Evolutionary conservation across 2,329 filamentous ascomycete genomes (phyloP), one percentile per base, ranked within the genome.

Genomic region (Colletotrichum aenigma): DNA sequence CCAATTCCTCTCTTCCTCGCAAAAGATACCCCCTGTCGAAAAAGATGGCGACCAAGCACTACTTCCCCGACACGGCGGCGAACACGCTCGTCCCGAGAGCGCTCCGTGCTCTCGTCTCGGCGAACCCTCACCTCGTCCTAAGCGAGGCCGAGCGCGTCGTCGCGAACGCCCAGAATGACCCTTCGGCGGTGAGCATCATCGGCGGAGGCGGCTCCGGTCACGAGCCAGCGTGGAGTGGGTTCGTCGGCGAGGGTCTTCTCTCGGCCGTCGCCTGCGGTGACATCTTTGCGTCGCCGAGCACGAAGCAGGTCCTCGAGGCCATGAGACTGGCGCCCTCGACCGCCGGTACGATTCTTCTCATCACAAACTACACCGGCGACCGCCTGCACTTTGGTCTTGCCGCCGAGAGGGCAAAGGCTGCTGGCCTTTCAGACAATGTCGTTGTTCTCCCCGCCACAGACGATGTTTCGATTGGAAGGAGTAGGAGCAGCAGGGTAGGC

Each of bases 331-430:
- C 94, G 1, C 89, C 92, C 43, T 89, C 89, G 3, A 88, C 90
- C 30, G 89, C 91, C 77, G 94, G 94, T 8, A 92, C 94, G 2
- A 83, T 95, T 38, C 89, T 95, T 9, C 89, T 95, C 24, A 92
- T 94, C 10, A 95, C 94, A 89, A 95, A 95, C 81, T 94, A 94
- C 80, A 94, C 93, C 1, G 92, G 91, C 15, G 91, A 93, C 81
- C 90, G 94, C 65, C 85, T 95, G 74, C 94, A 95, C 81, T 95
- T 95, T 78, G 93, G 93, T 7, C 92, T 95, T 87, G 94, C 92
- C 1, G 92, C 93, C 7, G 94, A 95, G 82, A 94, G 94, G 81
- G 93, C 93, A 13, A 92, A 92, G 71, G 93, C 93, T 0, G 81
- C 82, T 16, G 86, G 86, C 12, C 88, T 89, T 3, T 93, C 93